These are phyloP conservation scores for Centaurea solstitialis DNA, from an alignment of 129 eudicot species.

Conservation along the genomic window DNA sequence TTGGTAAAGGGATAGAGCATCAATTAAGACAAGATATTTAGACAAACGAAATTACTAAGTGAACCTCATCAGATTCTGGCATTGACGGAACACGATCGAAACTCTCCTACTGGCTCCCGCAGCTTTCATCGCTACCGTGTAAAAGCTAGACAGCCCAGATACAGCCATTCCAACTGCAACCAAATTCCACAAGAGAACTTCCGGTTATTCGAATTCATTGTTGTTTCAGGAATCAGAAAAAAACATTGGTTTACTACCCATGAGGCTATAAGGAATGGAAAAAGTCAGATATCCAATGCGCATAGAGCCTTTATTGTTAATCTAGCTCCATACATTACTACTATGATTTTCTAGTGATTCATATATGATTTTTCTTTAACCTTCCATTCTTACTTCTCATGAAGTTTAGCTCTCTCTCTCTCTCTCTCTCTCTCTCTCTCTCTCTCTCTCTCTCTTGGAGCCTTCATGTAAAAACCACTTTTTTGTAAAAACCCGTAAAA, in stretches of 20 bases:
- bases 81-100: slow-evolving; percentile 87
- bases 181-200: background rate
- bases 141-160: slow-evolving; percentile 75
- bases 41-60: too few relatives aligned
- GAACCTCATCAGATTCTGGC: too few relatives aligned
- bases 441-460: too few relatives aligned
- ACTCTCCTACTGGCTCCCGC: slow-evolving; percentile 98
- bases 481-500: too few relatives aligned
- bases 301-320: slow-evolving; percentile 78
- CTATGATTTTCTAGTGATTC: too few relatives aligned
- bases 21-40: too few relatives aligned
- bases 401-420: too few relatives aligned
- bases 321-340: slow-evolving; percentile 84
- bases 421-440: too few relatives aligned
- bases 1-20: too few relatives aligned
- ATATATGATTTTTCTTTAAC: too few relatives aligned
- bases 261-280: slow-evolving; percentile 92
- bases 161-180: slow-evolving; percentile 84
- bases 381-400: too few relatives aligned
- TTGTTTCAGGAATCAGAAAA: background rate
- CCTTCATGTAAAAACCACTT: too few relatives aligned
- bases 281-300: slow-evolving; percentile 81
- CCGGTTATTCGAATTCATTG: background rate
- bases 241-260: background rate
- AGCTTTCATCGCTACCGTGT: slow-evolving; percentile 92